Evolutionary conservation across 441 rosid species (phyloP).

Genomic region (Gossypium davidsonii): DNA sequence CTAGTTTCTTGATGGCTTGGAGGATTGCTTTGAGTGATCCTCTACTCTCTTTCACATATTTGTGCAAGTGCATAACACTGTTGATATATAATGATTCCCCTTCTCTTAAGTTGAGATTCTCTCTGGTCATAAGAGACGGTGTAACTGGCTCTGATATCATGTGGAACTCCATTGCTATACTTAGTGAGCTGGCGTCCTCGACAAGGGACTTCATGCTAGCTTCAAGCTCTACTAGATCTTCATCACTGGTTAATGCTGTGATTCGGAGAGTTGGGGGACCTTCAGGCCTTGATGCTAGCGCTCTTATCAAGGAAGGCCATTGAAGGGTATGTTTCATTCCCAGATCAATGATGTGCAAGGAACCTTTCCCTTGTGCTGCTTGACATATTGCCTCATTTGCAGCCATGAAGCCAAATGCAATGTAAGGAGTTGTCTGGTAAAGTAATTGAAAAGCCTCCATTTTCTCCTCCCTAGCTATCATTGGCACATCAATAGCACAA

Average conservation of each 20-base stretch:
- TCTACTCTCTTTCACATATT: constrained; percentile 56
- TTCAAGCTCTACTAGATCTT: constrained; percentile 23
- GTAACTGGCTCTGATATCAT: constrained; percentile 28
- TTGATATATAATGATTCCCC: constrained; percentile 51
- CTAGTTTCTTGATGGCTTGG: constrained; percentile 53
- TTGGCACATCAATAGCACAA: constrained; percentile 22
- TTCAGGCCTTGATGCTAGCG: constrained; percentile 46
- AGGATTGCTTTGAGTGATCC: constrained; percentile 64
- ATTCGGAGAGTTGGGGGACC: constrained; percentile 48
- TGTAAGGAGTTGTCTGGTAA: constrained; percentile 51
- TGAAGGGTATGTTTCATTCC: constrained; percentile 59
- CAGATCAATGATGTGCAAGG: constrained; percentile 45
- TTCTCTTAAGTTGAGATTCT: constrained; percentile 41
- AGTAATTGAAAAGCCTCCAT: constrained; percentile 58
- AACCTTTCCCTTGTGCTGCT: constrained; percentile 44
- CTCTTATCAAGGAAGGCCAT: constrained; percentile 53
- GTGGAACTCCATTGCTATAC: constrained; percentile 35
- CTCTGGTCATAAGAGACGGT: constrained; percentile 32
- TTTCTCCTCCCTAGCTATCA: constrained; percentile 36
- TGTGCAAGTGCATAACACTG: constrained; percentile 52
- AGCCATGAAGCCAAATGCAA: constrained; percentile 62
- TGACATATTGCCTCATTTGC: constrained; percentile 62
- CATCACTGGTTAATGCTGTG: constrained; percentile 31
- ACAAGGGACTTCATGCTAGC: constrained; percentile 31
- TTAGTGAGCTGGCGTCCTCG: constrained; percentile 33